Conservation (phyloP, 108 stramenopile species). For the Skeletonema costatum region DNA sequence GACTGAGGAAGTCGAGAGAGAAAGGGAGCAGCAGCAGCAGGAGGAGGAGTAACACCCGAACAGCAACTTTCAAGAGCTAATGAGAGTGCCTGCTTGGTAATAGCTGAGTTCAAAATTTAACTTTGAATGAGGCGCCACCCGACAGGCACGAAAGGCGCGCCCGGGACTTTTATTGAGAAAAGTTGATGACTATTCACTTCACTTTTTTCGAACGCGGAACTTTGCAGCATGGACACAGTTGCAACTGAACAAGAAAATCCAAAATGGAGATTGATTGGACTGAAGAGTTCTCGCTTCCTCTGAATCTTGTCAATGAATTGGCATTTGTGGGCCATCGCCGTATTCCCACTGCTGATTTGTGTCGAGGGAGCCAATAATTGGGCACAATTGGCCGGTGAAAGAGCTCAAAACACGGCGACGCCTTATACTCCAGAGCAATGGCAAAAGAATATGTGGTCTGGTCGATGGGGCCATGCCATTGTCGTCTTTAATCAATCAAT, state of each 20-base stretch:
- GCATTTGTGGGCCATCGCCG: neutral
- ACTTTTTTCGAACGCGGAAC: too few species aligned
- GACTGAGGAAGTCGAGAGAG: constrained; percentile 24
- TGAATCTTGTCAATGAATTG: neutral
- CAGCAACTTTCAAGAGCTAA: neutral
- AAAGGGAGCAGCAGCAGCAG: neutral
- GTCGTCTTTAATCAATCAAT: constrained; percentile 47
- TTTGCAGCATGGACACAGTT: too few species aligned
- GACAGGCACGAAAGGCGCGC: too few species aligned
- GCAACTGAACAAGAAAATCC: too few species aligned
- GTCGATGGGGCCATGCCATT: constrained; percentile 52
- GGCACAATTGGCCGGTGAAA: constrained; percentile 52
- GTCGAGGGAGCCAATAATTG: constrained; percentile 35
- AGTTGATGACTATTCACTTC: too few species aligned
- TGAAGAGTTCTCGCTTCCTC: too few species aligned
- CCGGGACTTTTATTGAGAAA: too few species aligned
- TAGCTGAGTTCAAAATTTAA: too few species aligned
- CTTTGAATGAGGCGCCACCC: too few species aligned
- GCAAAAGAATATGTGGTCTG: constrained; percentile 50
- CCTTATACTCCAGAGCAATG: constrained; percentile 54
- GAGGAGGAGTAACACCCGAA: too few species aligned
- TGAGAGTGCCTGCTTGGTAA: neutral
- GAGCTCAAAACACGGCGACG: constrained; percentile 51
- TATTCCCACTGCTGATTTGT: neutral
- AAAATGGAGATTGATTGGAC: too few species aligned